These are phyloP conservation scores for Selaginella tamariscina DNA, from an alignment of 75 land plant species.

Conservation along the genomic window DNA sequence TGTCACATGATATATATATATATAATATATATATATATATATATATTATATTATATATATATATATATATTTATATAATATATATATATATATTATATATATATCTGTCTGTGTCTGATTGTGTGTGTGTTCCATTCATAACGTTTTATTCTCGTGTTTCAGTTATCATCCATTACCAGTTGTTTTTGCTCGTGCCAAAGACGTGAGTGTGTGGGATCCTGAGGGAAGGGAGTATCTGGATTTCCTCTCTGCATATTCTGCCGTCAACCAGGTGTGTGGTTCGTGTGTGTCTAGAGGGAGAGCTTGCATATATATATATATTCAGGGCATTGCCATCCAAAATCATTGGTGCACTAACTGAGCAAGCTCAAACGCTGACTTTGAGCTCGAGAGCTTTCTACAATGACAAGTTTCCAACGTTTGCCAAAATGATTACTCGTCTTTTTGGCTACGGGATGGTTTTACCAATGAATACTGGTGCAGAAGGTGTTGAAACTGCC, in stretches of 20 bases:
- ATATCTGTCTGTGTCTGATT: background rate
- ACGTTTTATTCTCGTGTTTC: constrained; percentile 14
- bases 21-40: background rate
- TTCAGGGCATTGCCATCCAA: constrained; percentile 97
- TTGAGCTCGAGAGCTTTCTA: constrained; percentile 96
- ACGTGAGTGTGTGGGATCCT: constrained; percentile 83
- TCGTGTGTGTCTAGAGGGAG: background rate
- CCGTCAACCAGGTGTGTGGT: constrained; percentile 83
- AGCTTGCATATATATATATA: background rate
- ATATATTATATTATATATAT: background rate
- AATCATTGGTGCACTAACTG: constrained; percentile 64
- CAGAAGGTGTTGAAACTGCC: constrained; percentile 98
- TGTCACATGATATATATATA: background rate
- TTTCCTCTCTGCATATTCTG: constrained; percentile 96
- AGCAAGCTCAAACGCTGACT: constrained; percentile 74
- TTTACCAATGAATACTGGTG: constrained; percentile 99
- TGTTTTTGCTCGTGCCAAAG: constrained; percentile 88
- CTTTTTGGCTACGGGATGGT: constrained; percentile 97
- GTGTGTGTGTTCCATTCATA: background rate
- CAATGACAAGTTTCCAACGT: constrained; percentile 81
- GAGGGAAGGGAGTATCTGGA: constrained; percentile 93
- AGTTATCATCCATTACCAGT: constrained; percentile 95
- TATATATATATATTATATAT: background rate
- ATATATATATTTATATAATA: background rate
- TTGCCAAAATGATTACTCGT: constrained; percentile 58